phyloP scores from a whole-genome alignment of 495 filamentous ascomycete genomes.

The Aspergillus coremiiformis region DNA sequence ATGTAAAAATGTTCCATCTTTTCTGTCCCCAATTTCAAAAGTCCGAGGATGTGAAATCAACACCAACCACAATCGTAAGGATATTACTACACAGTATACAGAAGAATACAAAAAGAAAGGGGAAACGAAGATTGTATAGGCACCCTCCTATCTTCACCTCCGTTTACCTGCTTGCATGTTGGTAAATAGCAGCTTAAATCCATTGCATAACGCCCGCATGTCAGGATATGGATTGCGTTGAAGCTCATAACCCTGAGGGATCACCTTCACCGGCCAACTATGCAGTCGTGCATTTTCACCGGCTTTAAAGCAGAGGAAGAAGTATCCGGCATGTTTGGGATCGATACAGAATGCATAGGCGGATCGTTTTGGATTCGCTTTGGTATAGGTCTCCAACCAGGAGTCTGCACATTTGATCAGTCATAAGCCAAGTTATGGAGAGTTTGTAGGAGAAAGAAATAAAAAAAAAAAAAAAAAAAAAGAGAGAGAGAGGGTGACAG shows the following conservation, averaged over 20 bases:
- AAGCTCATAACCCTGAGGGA: constrained; percentile 85
- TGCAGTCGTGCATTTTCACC: constrained; percentile 61
- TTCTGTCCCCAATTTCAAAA: not conserved
- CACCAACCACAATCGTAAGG: not conserved
- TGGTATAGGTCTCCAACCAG: constrained; percentile 91
- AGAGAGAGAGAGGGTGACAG: constrained; percentile 3
- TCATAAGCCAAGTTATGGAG: not conserved
- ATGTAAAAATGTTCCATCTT: not conserved
- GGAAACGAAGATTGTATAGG: not conserved
- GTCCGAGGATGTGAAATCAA: not conserved
- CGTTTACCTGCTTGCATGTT: constrained; percentile 44
- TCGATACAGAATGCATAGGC: constrained; percentile 94
- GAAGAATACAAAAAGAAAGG: constrained; percentile 7
- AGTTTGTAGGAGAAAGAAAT: not conserved
- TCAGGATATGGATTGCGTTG: constrained; percentile 82
- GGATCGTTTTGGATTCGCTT: constrained; percentile 89
- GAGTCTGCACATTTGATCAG: constrained; percentile 56
- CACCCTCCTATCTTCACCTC: constrained; percentile 14
- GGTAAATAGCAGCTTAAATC: constrained; percentile 58
- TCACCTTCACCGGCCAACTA: constrained; percentile 82
- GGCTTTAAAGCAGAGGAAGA: constrained; percentile 91
- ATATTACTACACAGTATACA: constrained; percentile 22
- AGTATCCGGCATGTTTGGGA: constrained; percentile 86
- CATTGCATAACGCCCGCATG: constrained; percentile 90
- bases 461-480: constrained; percentile 1